Evolutionary conservation across 2,329 filamentous ascomycete genomes (phyloP).

Genomic region (Periconia sp.): DNA sequence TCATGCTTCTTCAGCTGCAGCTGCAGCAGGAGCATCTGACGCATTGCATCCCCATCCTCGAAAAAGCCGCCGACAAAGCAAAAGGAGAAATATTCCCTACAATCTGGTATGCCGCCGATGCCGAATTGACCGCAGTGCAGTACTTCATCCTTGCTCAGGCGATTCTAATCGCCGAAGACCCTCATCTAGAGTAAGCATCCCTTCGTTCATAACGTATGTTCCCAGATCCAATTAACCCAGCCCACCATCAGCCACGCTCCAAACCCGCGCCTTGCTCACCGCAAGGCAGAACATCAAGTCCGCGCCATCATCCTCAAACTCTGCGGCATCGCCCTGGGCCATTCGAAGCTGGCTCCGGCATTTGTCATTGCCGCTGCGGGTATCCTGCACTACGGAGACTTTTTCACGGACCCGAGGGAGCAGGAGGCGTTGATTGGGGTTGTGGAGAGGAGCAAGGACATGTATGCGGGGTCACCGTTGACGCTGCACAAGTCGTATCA

Average conservation of each 20-base stretch:
- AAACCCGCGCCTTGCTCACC: background rate
- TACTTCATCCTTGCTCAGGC: background rate
- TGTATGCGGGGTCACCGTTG: no score
- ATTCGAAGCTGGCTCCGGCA: background rate
- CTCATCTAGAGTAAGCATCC: no score
- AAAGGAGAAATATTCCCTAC: background rate
- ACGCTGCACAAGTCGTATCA: no score
- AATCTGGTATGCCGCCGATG: constrained; percentile 1
- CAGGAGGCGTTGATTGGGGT: background rate
- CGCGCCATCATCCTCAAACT: constrained; percentile 1
- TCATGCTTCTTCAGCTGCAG: no score
- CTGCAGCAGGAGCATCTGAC: background rate
- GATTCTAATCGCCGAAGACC: constrained; percentile 3
- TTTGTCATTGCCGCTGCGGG: constrained; percentile 1
- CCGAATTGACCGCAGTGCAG: background rate
- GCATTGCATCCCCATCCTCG: constrained; percentile 1
- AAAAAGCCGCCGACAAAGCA: background rate
- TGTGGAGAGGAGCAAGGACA: background rate
- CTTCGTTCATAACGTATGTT: no score
- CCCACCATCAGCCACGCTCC: no score
- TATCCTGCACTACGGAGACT: constrained; percentile 2
- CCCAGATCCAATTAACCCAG: no score
- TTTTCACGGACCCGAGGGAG: constrained; percentile 1
- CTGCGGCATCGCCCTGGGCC: background rate
- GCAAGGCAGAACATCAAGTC: background rate